Evolutionary conservation across 176 grass and related monocot species (phyloP).

Genomic region (Olyra latifolia): DNA sequence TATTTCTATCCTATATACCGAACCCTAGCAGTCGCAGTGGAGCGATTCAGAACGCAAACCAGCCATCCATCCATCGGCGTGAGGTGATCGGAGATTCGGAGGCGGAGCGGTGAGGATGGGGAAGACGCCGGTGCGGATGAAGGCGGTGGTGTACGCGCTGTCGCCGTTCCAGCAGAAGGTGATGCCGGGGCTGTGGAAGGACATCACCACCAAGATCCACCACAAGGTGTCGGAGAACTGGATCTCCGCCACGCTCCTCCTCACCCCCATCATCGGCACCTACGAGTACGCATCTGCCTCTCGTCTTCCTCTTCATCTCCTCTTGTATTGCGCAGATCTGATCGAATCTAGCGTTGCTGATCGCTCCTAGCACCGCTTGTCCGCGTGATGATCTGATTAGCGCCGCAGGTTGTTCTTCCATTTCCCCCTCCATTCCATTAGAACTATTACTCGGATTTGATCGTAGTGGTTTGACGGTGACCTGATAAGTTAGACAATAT

Average conservation of each 20-base stretch:
- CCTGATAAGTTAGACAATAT: neutral
- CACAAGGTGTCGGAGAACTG: slow-evolving; percentile 99
- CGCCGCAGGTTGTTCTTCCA: neutral
- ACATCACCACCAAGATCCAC: slow-evolving; percentile 96
- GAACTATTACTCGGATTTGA: neutral
- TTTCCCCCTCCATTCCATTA: neutral
- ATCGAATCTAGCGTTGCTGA: neutral
- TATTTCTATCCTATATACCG: neutral
- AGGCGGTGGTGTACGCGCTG: slow-evolving; percentile 93
- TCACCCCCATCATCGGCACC: slow-evolving; percentile 76
- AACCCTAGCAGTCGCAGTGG: slow-evolving; percentile 29
- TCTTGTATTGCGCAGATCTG: neutral
- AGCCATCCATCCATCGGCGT: neutral
- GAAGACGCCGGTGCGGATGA: slow-evolving; percentile 88
- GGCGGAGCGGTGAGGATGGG: slow-evolving; percentile 56
- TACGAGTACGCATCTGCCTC: slow-evolving; percentile 52
- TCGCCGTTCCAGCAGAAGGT: slow-evolving; percentile 99
- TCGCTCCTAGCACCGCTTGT: neutral
- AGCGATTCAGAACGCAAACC: slow-evolving; percentile 15
- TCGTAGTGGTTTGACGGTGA: neutral
- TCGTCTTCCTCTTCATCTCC: neutral
- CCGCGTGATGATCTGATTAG: neutral
- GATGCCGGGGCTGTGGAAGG: slow-evolving; percentile 97
- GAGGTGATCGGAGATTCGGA: slow-evolving; percentile 32
- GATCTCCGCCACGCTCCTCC: slow-evolving; percentile 84